These are phyloP conservation scores for Botrytis aclada DNA, from an alignment of 2,329 filamentous ascomycete species.

Conservation along the genomic window DNA sequence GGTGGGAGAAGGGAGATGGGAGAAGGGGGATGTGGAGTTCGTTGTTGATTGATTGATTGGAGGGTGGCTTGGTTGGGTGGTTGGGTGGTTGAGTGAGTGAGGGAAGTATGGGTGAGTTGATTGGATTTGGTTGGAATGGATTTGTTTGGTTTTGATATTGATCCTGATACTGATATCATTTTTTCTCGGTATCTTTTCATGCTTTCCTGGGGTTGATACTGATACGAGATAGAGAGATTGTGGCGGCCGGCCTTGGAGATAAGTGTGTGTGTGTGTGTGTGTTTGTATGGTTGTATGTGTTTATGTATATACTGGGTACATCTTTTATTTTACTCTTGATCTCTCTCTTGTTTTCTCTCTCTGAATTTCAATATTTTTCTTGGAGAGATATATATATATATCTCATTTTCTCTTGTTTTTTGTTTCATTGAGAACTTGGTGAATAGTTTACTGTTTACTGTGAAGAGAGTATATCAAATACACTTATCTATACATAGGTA, in stretches of 20 bases:
- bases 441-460: background rate
- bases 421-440: background rate
- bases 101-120: background rate
- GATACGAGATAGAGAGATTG: background rate
- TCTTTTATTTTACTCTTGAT: background rate
- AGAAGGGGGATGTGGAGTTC: no score
- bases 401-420: background rate
- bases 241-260: background rate
- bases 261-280: background rate
- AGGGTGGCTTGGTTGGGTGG: background rate
- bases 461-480: background rate
- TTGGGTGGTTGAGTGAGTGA: background rate
- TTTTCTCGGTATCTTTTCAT: background rate
- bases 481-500: background rate
- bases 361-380: no score
- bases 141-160: no score
- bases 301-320: background rate
- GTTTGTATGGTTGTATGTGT: background rate
- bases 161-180: background rate
- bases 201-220: background rate
- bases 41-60: background rate
- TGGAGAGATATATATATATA: background rate
- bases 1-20: no score
- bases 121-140: no score
- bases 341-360: background rate